Percentiles rank a stretch among this genome's conserved stretches.
Evolutionary conservation across 805 yeast species (phyloP).

Genomic region (Lipomyces japonicus): DNA sequence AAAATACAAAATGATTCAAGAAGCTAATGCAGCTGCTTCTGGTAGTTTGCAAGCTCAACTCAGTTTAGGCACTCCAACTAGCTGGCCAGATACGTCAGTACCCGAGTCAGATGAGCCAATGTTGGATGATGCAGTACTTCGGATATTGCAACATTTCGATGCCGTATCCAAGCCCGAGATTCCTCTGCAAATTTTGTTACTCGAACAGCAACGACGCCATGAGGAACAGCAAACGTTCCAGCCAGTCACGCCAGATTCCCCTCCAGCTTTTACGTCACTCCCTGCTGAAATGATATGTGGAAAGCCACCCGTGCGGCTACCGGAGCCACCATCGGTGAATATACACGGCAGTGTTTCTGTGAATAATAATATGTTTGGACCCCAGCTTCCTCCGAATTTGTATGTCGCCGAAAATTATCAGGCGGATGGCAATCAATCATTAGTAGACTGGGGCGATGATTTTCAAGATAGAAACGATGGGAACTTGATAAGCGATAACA

Average conservation of each 20-base stretch:
- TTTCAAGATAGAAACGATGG: too few species aligned
- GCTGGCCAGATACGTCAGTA: neutral
- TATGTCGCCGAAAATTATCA: too few species aligned
- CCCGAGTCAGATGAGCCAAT: neutral
- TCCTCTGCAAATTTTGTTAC: neutral
- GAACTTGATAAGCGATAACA: too few species aligned
- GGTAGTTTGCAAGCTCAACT: neutral
- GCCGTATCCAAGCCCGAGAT: neutral
- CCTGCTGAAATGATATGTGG: slow-evolving; percentile 15
- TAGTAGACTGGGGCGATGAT: too few species aligned
- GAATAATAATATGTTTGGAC: too few species aligned
- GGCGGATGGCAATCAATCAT: too few species aligned
- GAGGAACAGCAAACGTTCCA: too few species aligned
- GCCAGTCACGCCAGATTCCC: slow-evolving; percentile 3
- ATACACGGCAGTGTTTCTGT: too few species aligned
- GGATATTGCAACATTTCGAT: slow-evolving; percentile 8
- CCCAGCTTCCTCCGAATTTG: too few species aligned
- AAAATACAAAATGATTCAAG: slow-evolving; percentile 1
- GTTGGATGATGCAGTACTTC: slow-evolving; percentile 5
- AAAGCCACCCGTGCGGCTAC: slow-evolving; percentile 10
- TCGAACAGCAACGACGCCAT: neutral
- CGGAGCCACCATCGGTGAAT: slow-evolving; percentile 7
- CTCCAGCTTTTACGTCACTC: slow-evolving; percentile 1
- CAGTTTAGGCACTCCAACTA: neutral
- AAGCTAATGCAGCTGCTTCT: slow-evolving; percentile 2